A percentile compares a stretch with the other conserved stretches of the same genome.
Conservation (phyloP, 1,139 yeast species). For the Blastobotrys petasosporus region DNA sequence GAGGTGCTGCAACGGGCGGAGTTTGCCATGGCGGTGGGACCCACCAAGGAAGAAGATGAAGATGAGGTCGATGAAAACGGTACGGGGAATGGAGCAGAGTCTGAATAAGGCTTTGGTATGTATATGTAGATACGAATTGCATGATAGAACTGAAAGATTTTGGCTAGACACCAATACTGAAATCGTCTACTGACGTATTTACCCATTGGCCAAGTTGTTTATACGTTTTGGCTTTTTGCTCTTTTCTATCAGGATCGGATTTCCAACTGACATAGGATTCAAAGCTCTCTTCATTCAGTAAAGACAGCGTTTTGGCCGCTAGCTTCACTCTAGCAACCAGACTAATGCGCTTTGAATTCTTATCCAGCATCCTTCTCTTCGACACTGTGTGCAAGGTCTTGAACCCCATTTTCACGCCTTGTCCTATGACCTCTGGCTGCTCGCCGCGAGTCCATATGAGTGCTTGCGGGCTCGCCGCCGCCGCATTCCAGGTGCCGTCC, state of each 20-base stretch:
- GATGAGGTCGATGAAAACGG: slow-evolving; percentile 21
- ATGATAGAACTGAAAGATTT: neutral
- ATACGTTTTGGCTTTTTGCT: slow-evolving; percentile 22
- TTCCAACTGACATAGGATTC: slow-evolving; percentile 16
- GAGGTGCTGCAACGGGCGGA: slow-evolving; percentile 77
- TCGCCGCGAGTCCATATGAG: slow-evolving; percentile 18
- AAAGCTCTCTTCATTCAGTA: slow-evolving; percentile 5
- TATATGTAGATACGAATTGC: neutral
- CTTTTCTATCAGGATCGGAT: slow-evolving; percentile 15
- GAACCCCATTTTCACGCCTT: slow-evolving; percentile 34
- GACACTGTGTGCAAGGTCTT: slow-evolving; percentile 22
- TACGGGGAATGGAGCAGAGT: slow-evolving; percentile 17
- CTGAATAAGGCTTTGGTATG: slow-evolving; percentile 7
- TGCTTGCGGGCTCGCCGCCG: slow-evolving; percentile 14
- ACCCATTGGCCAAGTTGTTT: slow-evolving; percentile 26
- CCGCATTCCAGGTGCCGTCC: slow-evolving; percentile 19
- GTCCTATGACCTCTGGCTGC: slow-evolving; percentile 26
- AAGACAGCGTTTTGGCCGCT: neutral
- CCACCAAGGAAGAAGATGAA: slow-evolving; percentile 27
- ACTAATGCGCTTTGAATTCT: slow-evolving; percentile 19
- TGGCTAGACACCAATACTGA: neutral
- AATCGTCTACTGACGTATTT: slow-evolving; percentile 29
- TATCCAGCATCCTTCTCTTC: neutral
- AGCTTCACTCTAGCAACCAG: slow-evolving; percentile 20
- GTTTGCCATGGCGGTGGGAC: slow-evolving; percentile 46